phyloP scores from a whole-genome alignment of 306 rosid genomes.

The Malus sieversii region DNA sequence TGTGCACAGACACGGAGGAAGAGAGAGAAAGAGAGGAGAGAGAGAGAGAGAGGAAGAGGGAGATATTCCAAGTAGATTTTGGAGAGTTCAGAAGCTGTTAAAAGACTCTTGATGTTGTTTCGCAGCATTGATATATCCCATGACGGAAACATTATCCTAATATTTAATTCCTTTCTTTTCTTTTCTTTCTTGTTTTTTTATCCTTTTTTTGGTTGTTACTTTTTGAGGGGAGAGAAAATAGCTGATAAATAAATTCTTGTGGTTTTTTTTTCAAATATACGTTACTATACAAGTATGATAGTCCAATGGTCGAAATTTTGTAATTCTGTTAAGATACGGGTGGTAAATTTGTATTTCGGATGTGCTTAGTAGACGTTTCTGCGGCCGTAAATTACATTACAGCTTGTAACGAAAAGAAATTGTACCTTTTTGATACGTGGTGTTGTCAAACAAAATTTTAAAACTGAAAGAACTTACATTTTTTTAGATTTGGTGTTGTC shows the following conservation, averaged over 20 bases:
- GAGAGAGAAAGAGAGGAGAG: background rate
- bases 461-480: background rate
- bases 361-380: accelerated
- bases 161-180: background rate
- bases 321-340: background rate
- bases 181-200: background rate
- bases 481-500: background rate
- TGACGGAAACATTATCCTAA: no score
- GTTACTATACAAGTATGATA: background rate
- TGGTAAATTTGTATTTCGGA: no score
- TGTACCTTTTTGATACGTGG: background rate
- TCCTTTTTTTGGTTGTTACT: background rate
- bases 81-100: background rate
- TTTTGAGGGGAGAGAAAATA: background rate
- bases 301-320: background rate
- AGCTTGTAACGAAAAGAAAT: background rate
- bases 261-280: background rate
- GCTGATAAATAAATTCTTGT: background rate
- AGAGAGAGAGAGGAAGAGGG: background rate
- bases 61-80: background rate
- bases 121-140: background rate
- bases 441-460: no score
- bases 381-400: accelerated
- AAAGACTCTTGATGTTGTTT: background rate
- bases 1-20: conserved; percentile 1